phyloP scores from a whole-genome alignment of 768 basidiomycete species.

The Suillus placidus region DNA sequence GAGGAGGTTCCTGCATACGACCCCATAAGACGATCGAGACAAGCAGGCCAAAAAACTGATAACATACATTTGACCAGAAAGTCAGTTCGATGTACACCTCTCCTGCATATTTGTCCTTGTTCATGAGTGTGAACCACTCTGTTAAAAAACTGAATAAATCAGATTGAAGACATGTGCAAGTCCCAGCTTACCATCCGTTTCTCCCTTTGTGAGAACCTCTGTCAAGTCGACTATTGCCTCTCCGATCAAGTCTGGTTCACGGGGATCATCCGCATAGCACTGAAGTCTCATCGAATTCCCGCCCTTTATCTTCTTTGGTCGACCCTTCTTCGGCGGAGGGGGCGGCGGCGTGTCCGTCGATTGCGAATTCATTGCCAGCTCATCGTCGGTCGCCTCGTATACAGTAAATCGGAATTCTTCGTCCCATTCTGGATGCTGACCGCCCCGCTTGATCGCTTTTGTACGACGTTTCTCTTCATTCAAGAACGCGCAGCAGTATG shows the following conservation, averaged over 20 bases:
- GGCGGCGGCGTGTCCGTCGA: constrained; percentile 60
- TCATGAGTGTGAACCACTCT: constrained; percentile 94
- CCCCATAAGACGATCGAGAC: constrained; percentile 10
- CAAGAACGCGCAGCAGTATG: constrained; percentile 82
- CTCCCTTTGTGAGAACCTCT: constrained; percentile 90
- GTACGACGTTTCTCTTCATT: constrained; percentile 87
- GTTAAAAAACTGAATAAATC: constrained; percentile 19
- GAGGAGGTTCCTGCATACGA: constrained; percentile 68
- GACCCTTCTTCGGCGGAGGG: constrained; percentile 60
- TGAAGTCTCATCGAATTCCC: constrained; percentile 76
- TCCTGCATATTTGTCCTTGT: constrained; percentile 93
- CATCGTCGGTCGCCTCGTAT: constrained; percentile 70
- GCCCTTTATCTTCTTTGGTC: constrained; percentile 60
- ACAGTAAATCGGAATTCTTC: constrained; percentile 95
- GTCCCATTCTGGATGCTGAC: constrained; percentile 99
- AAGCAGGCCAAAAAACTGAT: background rate
- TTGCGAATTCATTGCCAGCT: constrained; percentile 45
- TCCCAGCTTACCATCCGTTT: constrained; percentile 82
- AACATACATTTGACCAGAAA: constrained; percentile 89
- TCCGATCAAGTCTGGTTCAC: constrained; percentile 95
- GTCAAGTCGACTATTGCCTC: constrained; percentile 87
- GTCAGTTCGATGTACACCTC: constrained; percentile 97
- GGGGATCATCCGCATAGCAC: constrained; percentile 93
- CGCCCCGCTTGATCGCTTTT: constrained; percentile 93
- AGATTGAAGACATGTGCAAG: constrained; percentile 3